Conservation (phyloP, 495 filamentous ascomycete species). For the Apodospora peruviana region DNA sequence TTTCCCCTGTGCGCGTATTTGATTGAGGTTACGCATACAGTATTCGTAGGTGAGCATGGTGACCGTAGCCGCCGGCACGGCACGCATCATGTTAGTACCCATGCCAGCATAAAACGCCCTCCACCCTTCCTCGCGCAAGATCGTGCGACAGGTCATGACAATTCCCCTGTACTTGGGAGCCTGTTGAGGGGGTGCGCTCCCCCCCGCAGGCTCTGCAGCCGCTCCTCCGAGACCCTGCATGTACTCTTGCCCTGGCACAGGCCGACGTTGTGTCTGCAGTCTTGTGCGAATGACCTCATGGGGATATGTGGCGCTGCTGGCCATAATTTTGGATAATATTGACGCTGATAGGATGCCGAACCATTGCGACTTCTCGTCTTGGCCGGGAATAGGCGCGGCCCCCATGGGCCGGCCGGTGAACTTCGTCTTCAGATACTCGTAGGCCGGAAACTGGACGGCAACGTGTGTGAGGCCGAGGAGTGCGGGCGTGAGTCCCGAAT, state of each 20-base stretch:
- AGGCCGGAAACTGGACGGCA: conserved; percentile 94
- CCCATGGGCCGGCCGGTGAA: conserved; percentile 88
- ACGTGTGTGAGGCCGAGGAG: conserved; percentile 91
- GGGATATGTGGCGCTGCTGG: conserved; percentile 92
- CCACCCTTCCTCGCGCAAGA: conserved; percentile 90
- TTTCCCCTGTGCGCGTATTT: conserved; percentile 25
- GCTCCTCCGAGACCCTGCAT: conserved; percentile 53
- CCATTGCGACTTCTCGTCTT: conserved; percentile 36
- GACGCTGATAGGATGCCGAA: conserved; percentile 79
- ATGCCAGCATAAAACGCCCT: conserved; percentile 95
- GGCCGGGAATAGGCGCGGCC: conserved; percentile 38
- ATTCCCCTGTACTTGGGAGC: conserved; percentile 74
- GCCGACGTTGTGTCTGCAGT: conserved; percentile 78
- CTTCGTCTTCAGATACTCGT: conserved; percentile 85
- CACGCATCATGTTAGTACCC: conserved; percentile 95
- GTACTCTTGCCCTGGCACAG: conserved; percentile 53
- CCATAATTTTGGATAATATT: conserved; percentile 91
- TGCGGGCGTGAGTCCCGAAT: conserved; percentile 90
- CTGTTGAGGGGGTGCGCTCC: neutral
- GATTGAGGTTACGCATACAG: conserved; percentile 54
- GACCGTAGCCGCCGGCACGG: conserved; percentile 90
- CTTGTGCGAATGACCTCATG: conserved; percentile 92
- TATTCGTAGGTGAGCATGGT: conserved; percentile 97
- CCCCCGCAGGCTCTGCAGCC: neutral
- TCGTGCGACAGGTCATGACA: conserved; percentile 74